A percentile compares a stretch with the other conserved stretches of the same genome.
Evolutionary conservation across 2,329 filamentous ascomycete species (phyloP).

Genomic region (Fusarium nelsonii): DNA sequence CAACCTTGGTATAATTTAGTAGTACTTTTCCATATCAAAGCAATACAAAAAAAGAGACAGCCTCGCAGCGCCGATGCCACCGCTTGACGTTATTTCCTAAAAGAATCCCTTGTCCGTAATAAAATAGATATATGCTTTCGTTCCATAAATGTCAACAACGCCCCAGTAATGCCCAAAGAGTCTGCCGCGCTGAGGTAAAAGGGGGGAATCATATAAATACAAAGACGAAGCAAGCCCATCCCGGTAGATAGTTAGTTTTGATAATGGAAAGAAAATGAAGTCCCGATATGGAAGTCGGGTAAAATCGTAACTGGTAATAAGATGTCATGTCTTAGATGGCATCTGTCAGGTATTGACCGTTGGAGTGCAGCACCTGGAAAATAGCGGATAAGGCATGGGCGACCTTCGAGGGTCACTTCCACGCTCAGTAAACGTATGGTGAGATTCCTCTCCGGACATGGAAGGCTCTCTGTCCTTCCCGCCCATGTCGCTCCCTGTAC

Average conservation of each 20-base stretch:
- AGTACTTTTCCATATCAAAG: conserved; percentile 17
- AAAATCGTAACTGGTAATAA: neutral
- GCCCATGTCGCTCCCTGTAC: conserved; percentile 54
- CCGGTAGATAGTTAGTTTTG: conserved; percentile 3
- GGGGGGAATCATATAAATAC: conserved; percentile 37
- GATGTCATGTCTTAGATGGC: conserved; percentile 14
- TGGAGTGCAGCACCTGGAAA: conserved; percentile 1
- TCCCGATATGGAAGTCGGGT: neutral
- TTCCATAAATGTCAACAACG: conserved; percentile 34
- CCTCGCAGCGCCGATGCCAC: conserved; percentile 19
- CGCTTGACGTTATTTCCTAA: conserved; percentile 14
- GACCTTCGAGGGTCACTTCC: conserved; percentile 33
- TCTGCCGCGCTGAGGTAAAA: conserved; percentile 31
- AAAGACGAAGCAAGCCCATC: conserved; percentile 28
- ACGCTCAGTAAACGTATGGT: conserved; percentile 50
- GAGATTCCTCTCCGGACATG: conserved; percentile 43
- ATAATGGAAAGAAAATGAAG: neutral
- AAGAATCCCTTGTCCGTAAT: conserved; percentile 12
- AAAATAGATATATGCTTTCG: conserved; percentile 20
- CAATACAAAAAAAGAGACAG: conserved; percentile 9
- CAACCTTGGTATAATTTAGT: conserved; percentile 23
- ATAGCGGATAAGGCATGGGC: conserved; percentile 24
- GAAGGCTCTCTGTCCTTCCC: conserved; percentile 51
- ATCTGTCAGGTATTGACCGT: conserved; percentile 1
- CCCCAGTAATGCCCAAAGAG: conserved; percentile 41